Base-by-base conservation (phyloP, 2,329 filamentous ascomycete genomes). In the Fusarium vanettenii region DNA sequence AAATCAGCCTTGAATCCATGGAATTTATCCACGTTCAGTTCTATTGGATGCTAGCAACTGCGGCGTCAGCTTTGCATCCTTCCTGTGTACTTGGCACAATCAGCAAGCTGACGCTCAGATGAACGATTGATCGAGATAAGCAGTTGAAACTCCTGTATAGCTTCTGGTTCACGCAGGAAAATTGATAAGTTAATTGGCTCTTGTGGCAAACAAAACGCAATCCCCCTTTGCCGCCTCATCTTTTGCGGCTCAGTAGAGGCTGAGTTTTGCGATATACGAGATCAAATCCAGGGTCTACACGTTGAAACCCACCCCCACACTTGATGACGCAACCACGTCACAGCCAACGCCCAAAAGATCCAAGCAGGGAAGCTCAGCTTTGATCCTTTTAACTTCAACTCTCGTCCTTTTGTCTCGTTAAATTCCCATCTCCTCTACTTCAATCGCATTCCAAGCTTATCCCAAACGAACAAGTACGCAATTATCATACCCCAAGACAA, bases 301-400 rank as follows among this genome's bases (percentile, higher is more conserved):
- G 52, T 67, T 52, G 48, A 69, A 75, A 64, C 56, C 69, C 72
- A 72, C 60, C 72, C 69, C 72, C 72, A 75, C 72, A 75, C 60
- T 60, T 45, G 16, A 71, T 74, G 72, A 74, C 72, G 72, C 72
- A 75, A 73, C 60, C 27, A 59, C 27, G 61, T 73, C 57, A 31
- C 65, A 27, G 39, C 64, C 22, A n/a, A 35, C 64, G 14, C 61
- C 61, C 60, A 64, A 74, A 74, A 72, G 63, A 69, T 31, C 57
- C 55, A 25, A 60, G 27, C 50, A 67, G 64, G 63, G 64, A 43
- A 66, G 43, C 18, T 55, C 48, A 37, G 22, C 35, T 35, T 57
- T n/a, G n/a, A 55, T 55, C 18, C 29, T 56, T 64, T 41, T 16
- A 74, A 56, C 71, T 72, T 60, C 50, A 39, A 60, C 33, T 43